Conservation (phyloP, 1,284 basidiomycete species). For the Apiotrichum sp. region DNA sequence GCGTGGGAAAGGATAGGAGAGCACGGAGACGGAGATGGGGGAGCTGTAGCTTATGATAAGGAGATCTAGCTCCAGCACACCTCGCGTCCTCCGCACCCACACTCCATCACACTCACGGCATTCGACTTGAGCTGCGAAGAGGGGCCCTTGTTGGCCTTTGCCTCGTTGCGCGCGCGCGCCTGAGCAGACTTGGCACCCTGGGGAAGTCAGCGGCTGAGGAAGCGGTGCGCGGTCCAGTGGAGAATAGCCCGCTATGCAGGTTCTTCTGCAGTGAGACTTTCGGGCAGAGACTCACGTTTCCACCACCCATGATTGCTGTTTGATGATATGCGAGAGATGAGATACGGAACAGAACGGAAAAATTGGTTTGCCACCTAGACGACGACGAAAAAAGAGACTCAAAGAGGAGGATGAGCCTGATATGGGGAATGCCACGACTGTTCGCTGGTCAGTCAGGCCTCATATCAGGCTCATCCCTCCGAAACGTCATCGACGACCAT, state of each 20-base stretch:
- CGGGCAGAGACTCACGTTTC: conserved; percentile 39
- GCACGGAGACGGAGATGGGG: too few relatives aligned
- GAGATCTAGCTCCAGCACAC: conserved; percentile 19
- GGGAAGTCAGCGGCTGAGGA: background rate
- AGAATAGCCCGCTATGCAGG: too few relatives aligned
- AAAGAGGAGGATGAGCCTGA: too few relatives aligned
- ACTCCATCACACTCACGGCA: conserved; percentile 41
- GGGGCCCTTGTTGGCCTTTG: conserved; percentile 27
- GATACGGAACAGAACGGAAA: background rate
- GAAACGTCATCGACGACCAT: too few relatives aligned
- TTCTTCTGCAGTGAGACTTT: too few relatives aligned
- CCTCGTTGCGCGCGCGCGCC: conserved; percentile 33
- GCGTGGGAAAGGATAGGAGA: background rate
- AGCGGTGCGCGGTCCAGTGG: too few relatives aligned
- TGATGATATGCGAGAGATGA: background rate
- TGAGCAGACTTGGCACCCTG: conserved; percentile 45
- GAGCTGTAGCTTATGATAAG: too few relatives aligned
- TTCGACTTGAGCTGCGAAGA: conserved; percentile 44
- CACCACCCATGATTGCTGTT: conserved; percentile 30
- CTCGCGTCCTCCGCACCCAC: background rate
- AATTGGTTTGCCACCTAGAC: background rate
- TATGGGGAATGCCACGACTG: too few relatives aligned
- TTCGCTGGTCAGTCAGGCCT: too few relatives aligned
- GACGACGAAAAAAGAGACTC: background rate
- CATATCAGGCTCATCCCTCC: too few relatives aligned